A percentile compares a stretch with the other conserved stretches of the same genome.
Conservation (phyloP, 768 basidiomycete genomes). For the Panaeolus papilionaceus region DNA sequence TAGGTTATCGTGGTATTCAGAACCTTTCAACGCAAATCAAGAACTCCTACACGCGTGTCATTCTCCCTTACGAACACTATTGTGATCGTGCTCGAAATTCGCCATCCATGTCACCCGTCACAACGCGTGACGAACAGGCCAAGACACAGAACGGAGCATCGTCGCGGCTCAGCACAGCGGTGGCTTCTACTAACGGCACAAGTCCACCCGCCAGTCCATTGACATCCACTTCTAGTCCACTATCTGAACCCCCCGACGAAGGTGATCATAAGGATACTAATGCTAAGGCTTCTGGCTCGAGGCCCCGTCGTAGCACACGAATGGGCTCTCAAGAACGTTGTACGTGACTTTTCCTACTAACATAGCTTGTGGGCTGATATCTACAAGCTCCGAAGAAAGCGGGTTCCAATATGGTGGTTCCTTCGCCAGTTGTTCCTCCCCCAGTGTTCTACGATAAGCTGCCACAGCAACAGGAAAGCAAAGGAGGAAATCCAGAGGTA, state of each 20-base stretch:
- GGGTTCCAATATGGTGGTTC: slow-evolving; percentile 28
- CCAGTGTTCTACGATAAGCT: slow-evolving; percentile 55
- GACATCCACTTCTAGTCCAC: slow-evolving; percentile 76
- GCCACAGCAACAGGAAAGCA: slow-evolving; percentile 42
- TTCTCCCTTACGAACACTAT: slow-evolving; percentile 96
- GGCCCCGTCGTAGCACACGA: slow-evolving; percentile 59
- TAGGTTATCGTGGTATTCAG: slow-evolving; percentile 85
- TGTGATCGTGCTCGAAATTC: slow-evolving; percentile 76
- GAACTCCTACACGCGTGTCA: slow-evolving; percentile 88
- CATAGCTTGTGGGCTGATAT: slow-evolving; percentile 19
- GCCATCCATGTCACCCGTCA: slow-evolving; percentile 52
- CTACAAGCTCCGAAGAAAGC: slow-evolving; percentile 43
- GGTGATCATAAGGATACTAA: slow-evolving; percentile 64
- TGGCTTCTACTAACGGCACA: slow-evolving; percentile 46
- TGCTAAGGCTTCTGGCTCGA: slow-evolving; percentile 44
- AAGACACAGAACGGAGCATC: slow-evolving; percentile 56
- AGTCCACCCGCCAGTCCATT: slow-evolving; percentile 78
- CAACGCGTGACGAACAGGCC: slow-evolving; percentile 50
- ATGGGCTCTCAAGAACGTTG: slow-evolving; percentile 58
- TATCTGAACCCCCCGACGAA: slow-evolving; percentile 85
- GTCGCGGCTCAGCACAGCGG: slow-evolving; percentile 45
- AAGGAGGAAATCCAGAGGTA: slow-evolving; percentile 61
- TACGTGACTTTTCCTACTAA: slow-evolving; percentile 28
- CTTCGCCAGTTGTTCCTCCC: slow-evolving; percentile 42
- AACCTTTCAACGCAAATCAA: slow-evolving; percentile 89